Evolutionary conservation across 2,329 filamentous ascomycete genomes (phyloP).

Genomic region (Xylariaceae sp.): DNA sequence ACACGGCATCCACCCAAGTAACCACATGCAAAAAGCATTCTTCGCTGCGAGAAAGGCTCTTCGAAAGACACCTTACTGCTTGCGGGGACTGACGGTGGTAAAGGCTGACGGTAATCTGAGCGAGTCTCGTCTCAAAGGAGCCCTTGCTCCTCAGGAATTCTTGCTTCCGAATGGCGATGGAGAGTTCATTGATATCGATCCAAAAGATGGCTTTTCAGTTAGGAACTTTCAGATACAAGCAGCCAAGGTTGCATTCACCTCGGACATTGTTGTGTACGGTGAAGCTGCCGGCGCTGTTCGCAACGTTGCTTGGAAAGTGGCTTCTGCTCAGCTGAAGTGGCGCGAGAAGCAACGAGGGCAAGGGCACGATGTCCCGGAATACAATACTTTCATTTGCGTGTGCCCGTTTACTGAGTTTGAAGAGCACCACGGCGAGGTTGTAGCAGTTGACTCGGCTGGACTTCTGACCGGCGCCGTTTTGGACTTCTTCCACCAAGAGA

Average conservation of each 20-base stretch:
- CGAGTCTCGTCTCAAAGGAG: constrained; percentile 77
- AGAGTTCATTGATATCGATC: constrained; percentile 80
- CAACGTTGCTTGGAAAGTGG: constrained; percentile 66
- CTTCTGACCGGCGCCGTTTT: constrained; percentile 72
- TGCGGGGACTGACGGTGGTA: constrained; percentile 79
- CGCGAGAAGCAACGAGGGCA: constrained; percentile 60
- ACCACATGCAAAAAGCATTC: constrained; percentile 85
- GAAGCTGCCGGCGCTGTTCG: constrained; percentile 62
- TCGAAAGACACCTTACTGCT: constrained; percentile 69
- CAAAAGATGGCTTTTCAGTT: constrained; percentile 87
- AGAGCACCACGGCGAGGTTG: constrained; percentile 62
- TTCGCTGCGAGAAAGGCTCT: constrained; percentile 75
- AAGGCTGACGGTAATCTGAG: constrained; percentile 82
- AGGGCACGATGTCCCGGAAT: constrained; percentile 57
- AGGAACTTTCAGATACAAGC: constrained; percentile 97
- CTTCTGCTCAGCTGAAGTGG: constrained; percentile 75
- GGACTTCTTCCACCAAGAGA: constrained; percentile 87
- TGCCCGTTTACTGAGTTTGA: constrained; percentile 72
- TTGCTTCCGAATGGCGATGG: constrained; percentile 51
- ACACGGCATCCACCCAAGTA: constrained; percentile 85
- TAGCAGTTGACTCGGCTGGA: constrained; percentile 72
- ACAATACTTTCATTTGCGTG: constrained; percentile 79
- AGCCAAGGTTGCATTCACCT: constrained; percentile 81
- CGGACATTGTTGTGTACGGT: constrained; percentile 90
- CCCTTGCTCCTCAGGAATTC: constrained; percentile 78